Evolutionary conservation across 352 stramenopile genomes (phyloP), one percentile per base, ranked within the genome.

Genomic region (Pythium graminicola): DNA sequence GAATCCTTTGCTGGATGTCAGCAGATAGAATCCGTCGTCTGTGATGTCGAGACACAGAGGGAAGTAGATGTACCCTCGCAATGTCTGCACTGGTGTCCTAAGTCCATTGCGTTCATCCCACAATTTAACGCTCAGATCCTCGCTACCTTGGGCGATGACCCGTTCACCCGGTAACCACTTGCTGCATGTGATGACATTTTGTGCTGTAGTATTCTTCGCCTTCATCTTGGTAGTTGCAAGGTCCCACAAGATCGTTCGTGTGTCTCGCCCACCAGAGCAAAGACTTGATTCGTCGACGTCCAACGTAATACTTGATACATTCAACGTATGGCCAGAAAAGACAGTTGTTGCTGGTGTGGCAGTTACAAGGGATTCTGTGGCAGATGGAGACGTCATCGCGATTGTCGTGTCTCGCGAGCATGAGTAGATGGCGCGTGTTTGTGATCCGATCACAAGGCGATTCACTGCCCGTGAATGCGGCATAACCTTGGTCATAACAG

Each of bases 1-100:
- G 51, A 92, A 92, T 0, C 84, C 84, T 58, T 93, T 94, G 53
- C 84, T 94, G 2, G 81, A 89, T 2, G 84, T 93, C 26, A 92
- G 41, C 9, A 94, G 19, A 50, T 89, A 87, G 4, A 67, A 67
- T 3, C 58, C 72, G 23, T 87, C 73, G 10, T 46, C 4, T 0
- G 73, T 72, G 17, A 81, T 51, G 17, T 81, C 74, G 50, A 94
- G 64, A 20, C 76, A 72, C 13, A 92, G 59, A 0, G 84, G 76
- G 49, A 93, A 93, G 64, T 94, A 89, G 22, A 92, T 65, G 54
- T 86, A 92, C 24, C 84, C 81, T 7, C 65, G 64, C 10, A 90
- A 65, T 11, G 55, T 77, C 43, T 92, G 73, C 9, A 49, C 54
- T 10, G 78, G 78, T 7, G 72, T 44, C 2, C 76, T 70, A 24